A percentile compares a stretch with the other conserved stretches of the same genome.
Evolutionary conservation across 352 stramenopile genomes (phyloP).

Genomic region (Phytophthora foliorum): DNA sequence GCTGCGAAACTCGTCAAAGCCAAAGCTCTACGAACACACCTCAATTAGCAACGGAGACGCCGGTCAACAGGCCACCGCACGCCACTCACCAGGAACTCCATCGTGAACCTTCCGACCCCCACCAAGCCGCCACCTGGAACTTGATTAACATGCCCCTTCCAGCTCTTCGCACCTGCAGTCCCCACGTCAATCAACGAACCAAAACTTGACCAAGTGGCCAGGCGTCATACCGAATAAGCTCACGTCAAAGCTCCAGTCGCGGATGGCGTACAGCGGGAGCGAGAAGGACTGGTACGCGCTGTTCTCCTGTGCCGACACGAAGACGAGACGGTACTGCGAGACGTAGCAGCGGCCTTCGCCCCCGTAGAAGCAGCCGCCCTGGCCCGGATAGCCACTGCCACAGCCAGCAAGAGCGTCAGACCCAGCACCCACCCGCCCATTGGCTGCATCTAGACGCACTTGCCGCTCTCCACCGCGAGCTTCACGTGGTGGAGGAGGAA

Average conservation of each 20-base stretch:
- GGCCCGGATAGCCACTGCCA: conserved; percentile 78
- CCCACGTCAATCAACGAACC: neutral
- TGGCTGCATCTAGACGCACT: conserved; percentile 45
- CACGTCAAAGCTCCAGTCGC: conserved; percentile 73
- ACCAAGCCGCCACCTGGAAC: conserved; percentile 77
- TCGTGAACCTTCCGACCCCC: conserved; percentile 63
- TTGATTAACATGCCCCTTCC: conserved; percentile 74
- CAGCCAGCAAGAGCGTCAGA: conserved; percentile 1
- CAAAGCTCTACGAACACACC: conserved; percentile 52
- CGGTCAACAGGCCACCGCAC: neutral
- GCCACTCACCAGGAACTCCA: conserved; percentile 66
- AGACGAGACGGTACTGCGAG: conserved; percentile 84
- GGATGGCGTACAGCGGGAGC: conserved; percentile 81
- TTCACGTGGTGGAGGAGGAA: conserved; percentile 78
- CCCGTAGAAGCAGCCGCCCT: conserved; percentile 85
- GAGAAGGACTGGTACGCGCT: conserved; percentile 80
- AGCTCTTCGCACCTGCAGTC: conserved; percentile 59
- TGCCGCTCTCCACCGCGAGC: conserved; percentile 83
- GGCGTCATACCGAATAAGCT: conserved; percentile 81
- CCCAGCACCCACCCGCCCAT: neutral
- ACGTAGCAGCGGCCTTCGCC: conserved; percentile 74
- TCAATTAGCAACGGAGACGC: neutral
- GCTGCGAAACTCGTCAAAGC: conserved; percentile 81
- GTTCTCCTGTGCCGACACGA: conserved; percentile 49
- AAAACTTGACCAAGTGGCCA: no score